Evolutionary conservation across 495 filamentous ascomycete genomes (phyloP), one percentile per base, ranked within the genome.

Genomic region (Daldinia concentrica): DNA sequence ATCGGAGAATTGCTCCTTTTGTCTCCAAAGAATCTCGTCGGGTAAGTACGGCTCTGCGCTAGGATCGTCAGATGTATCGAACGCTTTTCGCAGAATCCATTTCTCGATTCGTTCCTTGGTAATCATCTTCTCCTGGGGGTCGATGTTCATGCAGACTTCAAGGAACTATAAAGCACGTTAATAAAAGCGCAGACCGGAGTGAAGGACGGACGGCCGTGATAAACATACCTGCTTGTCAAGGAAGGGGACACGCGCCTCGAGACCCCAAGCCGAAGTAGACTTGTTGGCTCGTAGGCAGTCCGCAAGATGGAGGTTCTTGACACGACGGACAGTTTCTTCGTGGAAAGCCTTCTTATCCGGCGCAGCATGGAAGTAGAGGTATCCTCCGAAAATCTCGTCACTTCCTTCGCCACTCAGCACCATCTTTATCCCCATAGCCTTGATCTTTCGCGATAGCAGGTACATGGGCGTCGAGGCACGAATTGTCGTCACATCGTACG

Each of bases 341-440:
- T 99, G 95, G 85, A 99, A 96, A 51, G 89, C 93, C 78, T 90
- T 89, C 84, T 91, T 93, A 86, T 92, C 87, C 58, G 95, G 95
- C 7, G 95, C 95, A 68, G 89, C 91, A 82, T 96, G 92, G 89
- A 99, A 99, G 86, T 99, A 99, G 22, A 99, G 90, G 82, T 99
- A 99, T 43, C 95, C 95, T 65, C 96, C 95, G 74, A 97, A 98
- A 76, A 98, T 96, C 82, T 99, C 95, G 79, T 99, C 95, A 76
- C 90, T 93, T 65, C 95, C 95, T 84, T 99, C 95, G 62, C 95
- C 95, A 77, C 90, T 94, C 45, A 99, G 86, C 64, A 99, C 95
- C 95, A 99, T 99, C 88, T 99, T 99, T 62, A 99, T 93, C 68
- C 95, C 96, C 87, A 97, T 91, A 17, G 93, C 95, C 86, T 99